Conservation (phyloP, 208 protist genomes). For the Trypanosoma conorhini region DNA sequence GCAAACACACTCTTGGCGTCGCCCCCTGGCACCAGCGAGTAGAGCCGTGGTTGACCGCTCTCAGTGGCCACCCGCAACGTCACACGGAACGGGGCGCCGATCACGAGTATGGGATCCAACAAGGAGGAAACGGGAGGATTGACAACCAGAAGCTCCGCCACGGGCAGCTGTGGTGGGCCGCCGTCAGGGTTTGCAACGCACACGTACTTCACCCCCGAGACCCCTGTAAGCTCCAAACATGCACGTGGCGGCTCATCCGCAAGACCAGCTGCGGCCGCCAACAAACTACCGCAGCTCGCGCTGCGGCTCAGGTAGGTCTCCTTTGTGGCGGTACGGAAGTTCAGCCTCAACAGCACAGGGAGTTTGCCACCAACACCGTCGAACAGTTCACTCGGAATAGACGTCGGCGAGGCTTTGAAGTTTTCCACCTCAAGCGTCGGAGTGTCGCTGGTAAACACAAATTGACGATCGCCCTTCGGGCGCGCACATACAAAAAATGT, state of each 20-base stretch:
- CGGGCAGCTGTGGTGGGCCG: constrained; percentile 7
- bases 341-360: constrained; percentile 31
- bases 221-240: constrained; percentile 12
- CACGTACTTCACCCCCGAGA: constrained; percentile 48
- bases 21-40: constrained; percentile 52
- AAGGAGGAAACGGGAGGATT: constrained; percentile 38
- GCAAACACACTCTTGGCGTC: constrained; percentile 40
- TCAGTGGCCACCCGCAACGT: constrained; percentile 33
- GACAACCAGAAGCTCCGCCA: constrained; percentile 52
- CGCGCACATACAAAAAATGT: constrained; percentile 62
- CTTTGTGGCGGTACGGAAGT: constrained; percentile 43
- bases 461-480: constrained; percentile 20
- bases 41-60: constrained; percentile 30
- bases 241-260: constrained; percentile 11
- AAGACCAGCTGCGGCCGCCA: constrained; percentile 27
- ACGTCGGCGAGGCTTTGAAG: constrained; percentile 36
- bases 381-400: constrained; percentile 44
- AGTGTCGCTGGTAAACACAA: constrained; percentile 52
- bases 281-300: constrained; percentile 25
- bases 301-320: constrained; percentile 49
- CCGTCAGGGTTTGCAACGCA: constrained; percentile 37
- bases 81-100: constrained; percentile 37
- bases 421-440: constrained; percentile 54
- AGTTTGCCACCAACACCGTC: constrained; percentile 19
- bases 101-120: constrained; percentile 45